phyloP scores from a whole-genome alignment of 495 filamentous ascomycete species.

The Pseudoneurospora amorphoporcata region DNA sequence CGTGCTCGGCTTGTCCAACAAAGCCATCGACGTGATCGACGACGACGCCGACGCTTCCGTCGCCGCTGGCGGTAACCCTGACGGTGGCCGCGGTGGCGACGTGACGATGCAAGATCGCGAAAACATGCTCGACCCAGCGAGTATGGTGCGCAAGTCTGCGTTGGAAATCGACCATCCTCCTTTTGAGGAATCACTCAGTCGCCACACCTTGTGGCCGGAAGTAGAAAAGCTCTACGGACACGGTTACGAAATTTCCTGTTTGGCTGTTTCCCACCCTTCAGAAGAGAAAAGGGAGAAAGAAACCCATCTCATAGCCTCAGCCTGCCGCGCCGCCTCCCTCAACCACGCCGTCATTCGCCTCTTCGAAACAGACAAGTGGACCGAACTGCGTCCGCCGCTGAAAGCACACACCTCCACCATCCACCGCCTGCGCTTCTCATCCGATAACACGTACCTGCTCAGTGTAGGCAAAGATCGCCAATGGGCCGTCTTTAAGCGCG shows the following conservation, averaged over 20 bases:
- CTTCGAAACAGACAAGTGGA: constrained; percentile 78
- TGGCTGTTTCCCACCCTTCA: constrained; percentile 55
- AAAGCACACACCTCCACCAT: constrained; percentile 76
- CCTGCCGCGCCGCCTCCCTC: constrained; percentile 81
- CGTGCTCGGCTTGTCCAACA: constrained; percentile 92
- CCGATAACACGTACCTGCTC: constrained; percentile 61
- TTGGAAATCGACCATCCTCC: constrained; percentile 58
- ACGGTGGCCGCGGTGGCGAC: constrained; percentile 17
- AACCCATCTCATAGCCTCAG: constrained; percentile 71
- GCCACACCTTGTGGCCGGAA: constrained; percentile 92
- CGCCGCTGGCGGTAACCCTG: background rate
- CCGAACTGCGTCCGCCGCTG: constrained; percentile 74
- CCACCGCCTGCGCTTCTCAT: constrained; percentile 65
- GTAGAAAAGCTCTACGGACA: constrained; percentile 96
- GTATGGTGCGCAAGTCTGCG: constrained; percentile 31
- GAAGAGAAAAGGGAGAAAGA: constrained; percentile 20
- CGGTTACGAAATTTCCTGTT: constrained; percentile 92
- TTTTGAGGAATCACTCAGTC: constrained; percentile 76
- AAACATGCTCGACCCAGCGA: constrained; percentile 29
- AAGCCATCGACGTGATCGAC: constrained; percentile 60
- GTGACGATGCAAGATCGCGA: constrained; percentile 26
- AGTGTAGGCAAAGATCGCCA: constrained; percentile 88
- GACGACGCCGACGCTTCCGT: constrained; percentile 31
- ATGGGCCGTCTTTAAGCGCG: constrained; percentile 68
- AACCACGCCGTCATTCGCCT: constrained; percentile 92